phyloP scores from a whole-genome alignment of 169 alveolate genomes.

The Condylostoma magnum region DNA sequence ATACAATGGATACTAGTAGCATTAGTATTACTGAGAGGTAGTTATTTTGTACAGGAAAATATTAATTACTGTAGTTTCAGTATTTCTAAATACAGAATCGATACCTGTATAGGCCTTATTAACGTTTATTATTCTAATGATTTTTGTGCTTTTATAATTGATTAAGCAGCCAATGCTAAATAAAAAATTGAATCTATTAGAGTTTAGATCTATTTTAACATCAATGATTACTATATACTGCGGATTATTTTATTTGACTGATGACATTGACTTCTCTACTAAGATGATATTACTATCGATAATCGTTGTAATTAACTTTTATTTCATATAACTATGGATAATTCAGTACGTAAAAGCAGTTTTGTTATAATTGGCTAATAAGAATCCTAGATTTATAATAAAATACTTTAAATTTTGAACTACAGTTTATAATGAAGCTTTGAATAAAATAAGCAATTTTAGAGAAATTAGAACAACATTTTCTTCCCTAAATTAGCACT shows the following conservation, averaged over 20 bases:
- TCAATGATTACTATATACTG: slow-evolving; percentile 38
- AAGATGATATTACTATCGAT: not conserved
- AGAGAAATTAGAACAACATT: too few species aligned
- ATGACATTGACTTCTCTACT: not conserved
- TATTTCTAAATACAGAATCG: slow-evolving; percentile 11
- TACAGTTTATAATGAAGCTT: too few species aligned
- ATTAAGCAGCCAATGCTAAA: slow-evolving; percentile 31
- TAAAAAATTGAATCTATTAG: slow-evolving; percentile 21
- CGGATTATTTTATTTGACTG: slow-evolving; percentile 34
- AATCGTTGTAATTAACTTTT: not conserved
- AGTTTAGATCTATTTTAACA: slow-evolving; percentile 21
- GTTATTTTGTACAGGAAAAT: slow-evolving; percentile 38
- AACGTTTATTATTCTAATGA: slow-evolving; percentile 26
- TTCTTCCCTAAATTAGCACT: too few species aligned
- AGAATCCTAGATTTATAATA: too few species aligned
- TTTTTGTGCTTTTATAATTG: slow-evolving; percentile 14
- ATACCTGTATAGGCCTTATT: slow-evolving; percentile 34
- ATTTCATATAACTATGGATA: too few species aligned
- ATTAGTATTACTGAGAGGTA: slow-evolving; percentile 38
- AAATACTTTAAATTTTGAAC: too few species aligned
- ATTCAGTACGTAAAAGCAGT: too few species aligned
- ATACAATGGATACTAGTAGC: slow-evolving; percentile 32
- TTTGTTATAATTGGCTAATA: too few species aligned
- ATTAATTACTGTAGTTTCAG: slow-evolving; percentile 21
- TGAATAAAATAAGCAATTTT: too few species aligned